Evolutionary conservation across 257 asterid genomes (phyloP), one percentile per base, ranked within the genome.

Genomic region (Primulina huaijiensis): DNA sequence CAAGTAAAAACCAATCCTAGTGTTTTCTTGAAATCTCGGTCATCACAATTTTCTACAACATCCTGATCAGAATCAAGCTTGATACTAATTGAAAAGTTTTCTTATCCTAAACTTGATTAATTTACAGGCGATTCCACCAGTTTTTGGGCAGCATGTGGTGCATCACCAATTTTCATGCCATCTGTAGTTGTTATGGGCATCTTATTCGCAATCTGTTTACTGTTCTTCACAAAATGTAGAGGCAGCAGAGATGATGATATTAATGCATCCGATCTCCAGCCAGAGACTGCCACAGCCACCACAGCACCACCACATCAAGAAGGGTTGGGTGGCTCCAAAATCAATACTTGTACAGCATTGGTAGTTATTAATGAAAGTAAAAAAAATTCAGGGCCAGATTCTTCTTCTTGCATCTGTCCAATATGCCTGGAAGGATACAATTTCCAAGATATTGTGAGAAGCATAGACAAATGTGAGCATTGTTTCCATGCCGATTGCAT

Each of bases 401-500:
- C 27, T 12, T 64, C 52, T 57, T 31, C 43, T 55, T 5, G 16
- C 11, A 69, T 60, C 0, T 77, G 81, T 23, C 61, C 78, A 11
- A 77, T 77, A 69, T 77, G 81, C 72, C 38, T 77, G 20, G 78
- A 73, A 6, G 59, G 17, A 23, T 77, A 73, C 33, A 16, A 30
- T 16, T 37, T 63, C 2, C 37, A 29, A 58, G 75, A 73, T 20
- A n/a, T 4, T 21, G 23, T 67, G 3, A 79, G 78, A 70, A 72
- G 67, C 65, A 77, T 77, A 23, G 74, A 63, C n/a, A 57, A 40
- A 76, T 74, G 82, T 12, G 68, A 64, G 21, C 79, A 78, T 61
- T 61, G 67, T 16, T 78, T 78, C 67, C 82, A 78, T 66, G 76
- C 76, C 19, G 35, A 37, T 12, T 78, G 82, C 43, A 65, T 78